These are phyloP conservation scores for Microcyclosporella mali DNA, from an alignment of 2,329 filamentous ascomycete genomes.

Conservation along the genomic window DNA sequence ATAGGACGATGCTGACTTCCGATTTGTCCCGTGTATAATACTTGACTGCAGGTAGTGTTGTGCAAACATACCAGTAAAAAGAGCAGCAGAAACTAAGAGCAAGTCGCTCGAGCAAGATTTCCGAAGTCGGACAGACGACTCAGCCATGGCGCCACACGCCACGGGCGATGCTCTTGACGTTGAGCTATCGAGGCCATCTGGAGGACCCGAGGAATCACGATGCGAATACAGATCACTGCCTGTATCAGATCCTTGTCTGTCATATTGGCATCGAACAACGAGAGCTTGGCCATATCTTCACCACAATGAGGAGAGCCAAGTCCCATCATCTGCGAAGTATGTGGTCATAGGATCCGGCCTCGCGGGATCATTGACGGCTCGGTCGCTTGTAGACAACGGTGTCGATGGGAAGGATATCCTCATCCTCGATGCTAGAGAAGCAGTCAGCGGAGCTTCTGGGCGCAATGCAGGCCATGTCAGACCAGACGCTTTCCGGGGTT, in stretches of 20 bases:
- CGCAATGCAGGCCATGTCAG: conserved; percentile 43
- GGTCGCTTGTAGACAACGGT: conserved; percentile 34
- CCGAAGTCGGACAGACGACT: not conserved
- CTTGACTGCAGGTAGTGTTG: too few species aligned
- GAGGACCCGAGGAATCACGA: not conserved
- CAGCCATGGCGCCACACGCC: conserved; percentile 18
- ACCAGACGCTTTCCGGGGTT: conserved; percentile 46
- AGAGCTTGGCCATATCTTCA: conserved; percentile 39
- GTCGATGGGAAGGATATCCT: conserved; percentile 32
- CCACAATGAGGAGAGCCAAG: conserved; percentile 29
- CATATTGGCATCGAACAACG: conserved; percentile 44
- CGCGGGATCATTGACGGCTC: conserved; percentile 38
- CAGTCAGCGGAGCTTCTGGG: conserved; percentile 40
- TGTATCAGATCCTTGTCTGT: conserved; percentile 28
- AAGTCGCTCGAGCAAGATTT: not conserved
- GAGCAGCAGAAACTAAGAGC: not conserved
- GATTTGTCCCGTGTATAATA: too few species aligned
- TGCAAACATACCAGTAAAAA: too few species aligned
- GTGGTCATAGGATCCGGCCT: conserved; percentile 42
- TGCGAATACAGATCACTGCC: conserved; percentile 14
- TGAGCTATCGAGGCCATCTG: not conserved
- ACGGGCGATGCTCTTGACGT: conserved; percentile 1
- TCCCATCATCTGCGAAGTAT: conserved; percentile 32
- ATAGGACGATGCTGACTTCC: not conserved
- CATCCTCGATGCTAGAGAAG: conserved; percentile 42